Evolutionary conservation across 2,329 filamentous ascomycete genomes (phyloP).

Genomic region (Colletotrichum acutatum): DNA sequence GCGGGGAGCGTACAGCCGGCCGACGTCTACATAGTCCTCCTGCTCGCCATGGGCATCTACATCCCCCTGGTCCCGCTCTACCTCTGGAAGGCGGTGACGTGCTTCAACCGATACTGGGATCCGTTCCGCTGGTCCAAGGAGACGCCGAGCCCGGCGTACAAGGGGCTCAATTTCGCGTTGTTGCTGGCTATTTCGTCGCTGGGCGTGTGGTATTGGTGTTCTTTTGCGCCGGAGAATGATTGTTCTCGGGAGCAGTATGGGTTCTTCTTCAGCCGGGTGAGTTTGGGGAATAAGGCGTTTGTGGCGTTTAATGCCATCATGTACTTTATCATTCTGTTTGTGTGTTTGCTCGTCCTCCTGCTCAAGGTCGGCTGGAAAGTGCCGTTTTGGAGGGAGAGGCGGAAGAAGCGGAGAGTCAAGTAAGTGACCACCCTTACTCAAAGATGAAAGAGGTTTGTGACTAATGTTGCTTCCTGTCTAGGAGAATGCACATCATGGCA

Average conservation of each 20-base stretch:
- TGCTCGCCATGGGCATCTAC: slow-evolving; percentile 45
- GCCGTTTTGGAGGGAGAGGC: slow-evolving; percentile 30
- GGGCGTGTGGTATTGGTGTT: slow-evolving; percentile 47
- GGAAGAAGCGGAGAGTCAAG: slow-evolving; percentile 39
- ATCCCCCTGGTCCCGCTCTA: slow-evolving; percentile 47
- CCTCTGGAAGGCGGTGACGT: slow-evolving; percentile 45
- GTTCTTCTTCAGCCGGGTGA: slow-evolving; percentile 46
- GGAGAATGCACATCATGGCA: slow-evolving; percentile 37
- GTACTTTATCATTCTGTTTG: slow-evolving; percentile 42
- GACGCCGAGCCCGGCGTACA: slow-evolving; percentile 40
- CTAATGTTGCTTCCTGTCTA: not conserved
- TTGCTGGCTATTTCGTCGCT: slow-evolving; percentile 43
- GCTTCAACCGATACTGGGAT: slow-evolving; percentile 45
- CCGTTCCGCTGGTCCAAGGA: slow-evolving; percentile 44
- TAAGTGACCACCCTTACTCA: slow-evolving; percentile 2
- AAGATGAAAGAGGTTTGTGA: not conserved
- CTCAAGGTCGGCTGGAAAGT: slow-evolving; percentile 40
- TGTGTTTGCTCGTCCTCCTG: slow-evolving; percentile 40
- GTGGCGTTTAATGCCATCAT: slow-evolving; percentile 44
- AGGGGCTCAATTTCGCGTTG: slow-evolving; percentile 40
- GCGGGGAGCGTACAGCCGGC: slow-evolving; percentile 38
- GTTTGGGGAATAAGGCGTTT: slow-evolving; percentile 41
- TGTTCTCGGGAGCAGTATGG: slow-evolving; percentile 42
- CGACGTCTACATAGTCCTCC: slow-evolving; percentile 46
- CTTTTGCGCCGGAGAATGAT: slow-evolving; percentile 39